These are phyloP conservation scores for Microbotryum intermedium DNA, from an alignment of 1,284 basidiomycete species.

Conservation along the genomic window DNA sequence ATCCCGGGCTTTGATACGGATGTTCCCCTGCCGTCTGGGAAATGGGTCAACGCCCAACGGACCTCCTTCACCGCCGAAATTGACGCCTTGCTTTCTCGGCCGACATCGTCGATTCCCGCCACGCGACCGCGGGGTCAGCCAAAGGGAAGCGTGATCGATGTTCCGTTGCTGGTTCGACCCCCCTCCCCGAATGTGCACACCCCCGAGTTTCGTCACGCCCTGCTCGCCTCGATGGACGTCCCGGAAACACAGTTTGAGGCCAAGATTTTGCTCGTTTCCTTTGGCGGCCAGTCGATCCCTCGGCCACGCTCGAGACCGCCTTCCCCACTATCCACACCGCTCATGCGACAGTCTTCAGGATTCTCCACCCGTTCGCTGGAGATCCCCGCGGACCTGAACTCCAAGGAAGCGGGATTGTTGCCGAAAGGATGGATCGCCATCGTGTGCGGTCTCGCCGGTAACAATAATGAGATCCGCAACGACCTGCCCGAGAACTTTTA, in stretches of 20 bases:
- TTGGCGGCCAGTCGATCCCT: constrained; percentile 64
- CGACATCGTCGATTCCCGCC: constrained; percentile 20
- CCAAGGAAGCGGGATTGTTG: constrained; percentile 36
- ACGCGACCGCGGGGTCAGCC: neutral
- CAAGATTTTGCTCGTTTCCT: constrained; percentile 59
- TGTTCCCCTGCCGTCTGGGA: constrained; percentile 49
- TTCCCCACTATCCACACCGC: constrained; percentile 16
- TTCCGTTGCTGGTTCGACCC: constrained; percentile 58
- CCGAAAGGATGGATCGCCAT: constrained; percentile 67
- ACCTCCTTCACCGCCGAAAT: constrained; percentile 47
- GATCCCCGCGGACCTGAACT: neutral
- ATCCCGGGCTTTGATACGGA: constrained; percentile 55
- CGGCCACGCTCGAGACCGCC: constrained; percentile 42
- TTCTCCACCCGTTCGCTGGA: constrained; percentile 9
- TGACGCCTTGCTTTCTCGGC: constrained; percentile 30
- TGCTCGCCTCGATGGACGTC: constrained; percentile 54
- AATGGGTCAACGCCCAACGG: constrained; percentile 53
- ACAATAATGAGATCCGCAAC: constrained; percentile 34
- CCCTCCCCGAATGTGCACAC: constrained; percentile 48
- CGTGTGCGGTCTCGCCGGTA: constrained; percentile 56
- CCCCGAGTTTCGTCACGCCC: constrained; percentile 35
- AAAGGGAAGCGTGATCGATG: constrained; percentile 41
- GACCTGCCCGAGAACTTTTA: constrained; percentile 60
- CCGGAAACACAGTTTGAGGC: constrained; percentile 48
- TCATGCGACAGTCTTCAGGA: constrained; percentile 2